Evolutionary conservation across 805 yeast genomes (phyloP), one percentile per base, ranked within the genome.

Genomic region (Candida vartiovaarae): DNA sequence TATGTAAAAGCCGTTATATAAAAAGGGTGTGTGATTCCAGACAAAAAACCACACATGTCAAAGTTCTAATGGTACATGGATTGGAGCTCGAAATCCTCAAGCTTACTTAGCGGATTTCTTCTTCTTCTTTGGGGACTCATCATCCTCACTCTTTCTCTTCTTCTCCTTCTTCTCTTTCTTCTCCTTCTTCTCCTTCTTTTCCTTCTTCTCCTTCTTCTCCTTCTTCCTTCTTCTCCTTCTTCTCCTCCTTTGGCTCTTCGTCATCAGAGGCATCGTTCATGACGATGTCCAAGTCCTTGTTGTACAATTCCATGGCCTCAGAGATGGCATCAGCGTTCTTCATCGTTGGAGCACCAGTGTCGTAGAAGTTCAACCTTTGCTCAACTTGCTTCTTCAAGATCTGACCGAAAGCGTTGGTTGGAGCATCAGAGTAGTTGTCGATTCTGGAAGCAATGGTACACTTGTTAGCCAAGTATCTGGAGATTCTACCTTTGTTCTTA

Each of bases 401-500:
- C 56, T 90, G 95, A 52, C 97, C 96, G 85, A 54, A 98, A 50
- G 87, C 78, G 61, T 93, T 98, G 57, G 87, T 95, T 68, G 97
- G 80, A 59, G 93, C 98, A 72, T 93, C 99, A 52, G 97, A 84
- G 49, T 93, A 74, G 30, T 97, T 95, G 72, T 93, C 99, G 66
- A 85, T 91, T 75, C 99, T 86, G 57, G 91, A 74, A 49, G 96
- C 86, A 59, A 93, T 95, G 44, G 99, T 95, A 55, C 97, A 95
- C 74, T 93, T 93, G 47, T 98, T 98, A 57, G 99, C 99, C 52
- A 93, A 78, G 55, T 91, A 96, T 74, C 99, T 84, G 46, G 99
- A 98, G 65, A 93, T 88, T 75, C 90, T 93, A 74, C 99, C 99
- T 77, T 93, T 93, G 74, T 93, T 93, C 71, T 84, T 85, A 70